Conservation (phyloP, 2,329 filamentous ascomycete genomes). For the Diaporthe humulicola region DNA sequence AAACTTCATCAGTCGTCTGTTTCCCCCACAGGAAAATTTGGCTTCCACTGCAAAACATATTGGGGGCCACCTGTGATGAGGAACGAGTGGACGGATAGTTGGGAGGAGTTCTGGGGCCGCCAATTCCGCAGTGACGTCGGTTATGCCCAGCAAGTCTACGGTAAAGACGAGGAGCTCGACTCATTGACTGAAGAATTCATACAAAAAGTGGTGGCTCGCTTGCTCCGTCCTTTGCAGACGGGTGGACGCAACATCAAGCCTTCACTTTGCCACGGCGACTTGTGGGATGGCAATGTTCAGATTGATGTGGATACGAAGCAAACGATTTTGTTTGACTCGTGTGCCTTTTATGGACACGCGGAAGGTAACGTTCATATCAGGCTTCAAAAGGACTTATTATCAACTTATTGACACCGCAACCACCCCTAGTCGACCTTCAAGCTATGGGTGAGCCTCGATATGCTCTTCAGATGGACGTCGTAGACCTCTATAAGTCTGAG, state of each 20-base stretch:
- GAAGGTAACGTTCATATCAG: conserved; percentile 49
- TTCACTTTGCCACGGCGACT: conserved; percentile 58
- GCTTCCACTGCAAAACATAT: conserved; percentile 52
- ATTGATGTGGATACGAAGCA: conserved; percentile 47
- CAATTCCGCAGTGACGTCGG: conserved; percentile 48
- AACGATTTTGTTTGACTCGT: conserved; percentile 55
- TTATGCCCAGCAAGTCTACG: conserved; percentile 43
- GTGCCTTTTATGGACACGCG: conserved; percentile 57
- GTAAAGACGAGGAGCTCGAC: conserved; percentile 47
- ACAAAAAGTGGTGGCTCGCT: conserved; percentile 58
- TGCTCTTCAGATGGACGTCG: not conserved
- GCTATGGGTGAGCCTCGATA: conserved; percentile 15
- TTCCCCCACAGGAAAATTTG: conserved; percentile 44
- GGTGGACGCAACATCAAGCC: conserved; percentile 57
- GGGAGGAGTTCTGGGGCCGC: conserved; percentile 54
- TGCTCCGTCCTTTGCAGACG: conserved; percentile 58
- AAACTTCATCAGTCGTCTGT: conserved; percentile 3
- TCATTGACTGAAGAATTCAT: conserved; percentile 49
- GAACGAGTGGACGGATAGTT: conserved; percentile 52
- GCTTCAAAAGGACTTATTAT: not conserved
- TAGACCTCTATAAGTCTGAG: conserved; percentile 20
- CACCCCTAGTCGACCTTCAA: conserved; percentile 20
- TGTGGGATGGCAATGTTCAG: conserved; percentile 56
- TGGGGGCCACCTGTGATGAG: conserved; percentile 48
- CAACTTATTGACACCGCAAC: not conserved